These are phyloP conservation scores for Wickerhamiella qilinensis DNA, from an alignment of 805 yeast species.

Conservation along the genomic window DNA sequence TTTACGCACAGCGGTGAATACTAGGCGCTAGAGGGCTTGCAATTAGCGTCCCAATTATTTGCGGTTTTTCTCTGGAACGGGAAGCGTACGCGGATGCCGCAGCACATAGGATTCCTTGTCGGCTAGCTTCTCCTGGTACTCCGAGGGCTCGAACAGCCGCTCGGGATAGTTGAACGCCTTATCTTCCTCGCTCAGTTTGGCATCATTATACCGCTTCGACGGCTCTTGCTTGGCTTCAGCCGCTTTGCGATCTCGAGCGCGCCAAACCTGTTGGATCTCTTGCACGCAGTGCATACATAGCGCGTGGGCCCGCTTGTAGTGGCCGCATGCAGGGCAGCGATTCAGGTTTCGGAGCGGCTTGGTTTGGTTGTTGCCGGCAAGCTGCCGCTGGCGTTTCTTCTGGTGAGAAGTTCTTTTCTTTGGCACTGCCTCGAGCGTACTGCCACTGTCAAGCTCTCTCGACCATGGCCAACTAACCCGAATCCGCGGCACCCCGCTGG, in stretches of 20 bases:
- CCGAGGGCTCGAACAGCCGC: slow-evolving; percentile 18
- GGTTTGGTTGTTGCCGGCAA: slow-evolving; percentile 68
- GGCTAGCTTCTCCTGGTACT: slow-evolving; percentile 29
- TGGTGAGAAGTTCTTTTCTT: slow-evolving; percentile 83
- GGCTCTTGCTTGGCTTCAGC: slow-evolving; percentile 10
- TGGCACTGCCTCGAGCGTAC: slow-evolving; percentile 66
- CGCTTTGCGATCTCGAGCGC: slow-evolving; percentile 17
- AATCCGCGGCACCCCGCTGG: slow-evolving; percentile 6
- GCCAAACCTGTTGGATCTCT: slow-evolving; percentile 66
- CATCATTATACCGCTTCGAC: slow-evolving; percentile 14
- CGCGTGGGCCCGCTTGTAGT: slow-evolving; percentile 74
- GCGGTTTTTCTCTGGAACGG: slow-evolving; percentile 28
- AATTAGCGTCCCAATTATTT: no score
- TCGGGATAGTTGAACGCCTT: slow-evolving; percentile 15
- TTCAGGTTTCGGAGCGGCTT: slow-evolving; percentile 61
- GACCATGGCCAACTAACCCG: slow-evolving; percentile 9
- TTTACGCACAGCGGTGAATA: no score
- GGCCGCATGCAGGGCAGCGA: slow-evolving; percentile 93
- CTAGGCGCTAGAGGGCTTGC: no score
- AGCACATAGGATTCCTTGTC: slow-evolving; percentile 40
- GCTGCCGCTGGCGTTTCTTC: slow-evolving; percentile 68
- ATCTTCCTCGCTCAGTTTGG: slow-evolving; percentile 9
- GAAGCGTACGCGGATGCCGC: slow-evolving; percentile 38
- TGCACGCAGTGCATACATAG: slow-evolving; percentile 85
- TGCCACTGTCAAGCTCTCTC: slow-evolving; percentile 37